Conservation (phyloP, 2,329 filamentous ascomycete genomes). For the Aspergillus pseudotamarii region DNA sequence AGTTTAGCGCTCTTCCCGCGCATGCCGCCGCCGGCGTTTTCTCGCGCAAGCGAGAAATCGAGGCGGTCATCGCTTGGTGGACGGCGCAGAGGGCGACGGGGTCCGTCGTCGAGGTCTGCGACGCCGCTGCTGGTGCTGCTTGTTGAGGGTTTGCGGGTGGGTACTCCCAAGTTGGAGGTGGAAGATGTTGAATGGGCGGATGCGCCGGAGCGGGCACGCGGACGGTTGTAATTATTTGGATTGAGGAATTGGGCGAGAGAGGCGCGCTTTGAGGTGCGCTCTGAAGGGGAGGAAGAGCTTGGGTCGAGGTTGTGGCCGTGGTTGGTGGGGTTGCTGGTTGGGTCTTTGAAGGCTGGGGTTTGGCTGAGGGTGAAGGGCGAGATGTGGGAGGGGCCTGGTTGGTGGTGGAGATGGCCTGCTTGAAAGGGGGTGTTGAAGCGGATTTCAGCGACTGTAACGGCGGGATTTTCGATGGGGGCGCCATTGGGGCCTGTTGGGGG, state of each 20-base stretch:
- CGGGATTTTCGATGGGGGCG: conserved; percentile 27
- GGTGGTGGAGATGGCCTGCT: conserved; percentile 35
- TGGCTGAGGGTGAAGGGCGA: conserved; percentile 27
- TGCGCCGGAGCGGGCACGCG: conserved; percentile 30
- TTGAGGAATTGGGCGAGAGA: conserved; percentile 37
- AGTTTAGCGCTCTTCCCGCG: conserved; percentile 86
- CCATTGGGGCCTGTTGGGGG: conserved; percentile 21
- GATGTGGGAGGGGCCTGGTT: conserved; percentile 24
- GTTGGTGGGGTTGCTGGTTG: conserved; percentile 5
- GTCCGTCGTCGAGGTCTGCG: conserved; percentile 21
- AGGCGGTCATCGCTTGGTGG: conserved; percentile 51
- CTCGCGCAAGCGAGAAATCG: conserved; percentile 75
- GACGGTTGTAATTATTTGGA: conserved; percentile 31
- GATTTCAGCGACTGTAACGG: conserved; percentile 73
- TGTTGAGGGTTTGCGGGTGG: conserved; percentile 33
- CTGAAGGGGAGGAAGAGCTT: conserved; percentile 2
- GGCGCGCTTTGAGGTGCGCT: conserved; percentile 29
- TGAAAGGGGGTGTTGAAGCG: conserved; percentile 81
- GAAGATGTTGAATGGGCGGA: conserved; percentile 21
- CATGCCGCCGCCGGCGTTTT: conserved; percentile 83
- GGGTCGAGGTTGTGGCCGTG: conserved; percentile 2
- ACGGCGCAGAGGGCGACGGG: conserved; percentile 27
- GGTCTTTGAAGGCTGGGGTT: conserved; percentile 19
- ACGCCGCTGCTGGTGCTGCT: conserved; percentile 33
- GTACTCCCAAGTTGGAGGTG: conserved; percentile 18